Conservation (phyloP, 192 early-diverging fungal species). For the Coemansia umbellata region DNA sequence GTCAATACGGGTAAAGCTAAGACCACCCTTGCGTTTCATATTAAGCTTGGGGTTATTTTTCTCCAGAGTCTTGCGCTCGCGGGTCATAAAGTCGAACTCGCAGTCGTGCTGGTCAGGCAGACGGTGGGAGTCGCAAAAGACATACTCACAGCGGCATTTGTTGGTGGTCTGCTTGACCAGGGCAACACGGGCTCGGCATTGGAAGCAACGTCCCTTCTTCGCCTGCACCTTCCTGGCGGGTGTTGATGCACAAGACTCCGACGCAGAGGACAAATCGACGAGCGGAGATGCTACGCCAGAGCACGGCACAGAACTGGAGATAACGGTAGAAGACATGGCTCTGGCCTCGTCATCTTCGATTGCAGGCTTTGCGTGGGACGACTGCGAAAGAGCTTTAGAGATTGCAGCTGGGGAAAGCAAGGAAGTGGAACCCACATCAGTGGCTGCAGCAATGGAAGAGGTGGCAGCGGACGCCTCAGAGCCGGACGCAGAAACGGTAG, state of each 20-base stretch:
- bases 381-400: not conserved
- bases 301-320: slow-evolving; percentile 23
- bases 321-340: not conserved
- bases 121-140: slow-evolving; percentile 74
- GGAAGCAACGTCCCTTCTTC: slow-evolving; percentile 68
- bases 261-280: slow-evolving; percentile 9
- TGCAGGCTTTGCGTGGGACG: not conserved
- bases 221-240: slow-evolving; percentile 53
- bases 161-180: slow-evolving; percentile 74
- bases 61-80: slow-evolving; percentile 64
- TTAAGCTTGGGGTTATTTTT: slow-evolving; percentile 75
- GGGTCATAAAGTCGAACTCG: slow-evolving; percentile 72
- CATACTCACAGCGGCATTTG: slow-evolving; percentile 72
- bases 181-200: slow-evolving; percentile 69
- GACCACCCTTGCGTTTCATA: slow-evolving; percentile 68
- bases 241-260: slow-evolving; percentile 36
- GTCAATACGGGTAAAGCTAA: slow-evolving; percentile 68
- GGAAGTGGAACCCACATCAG: slow-evolving; percentile 4
- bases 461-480: slow-evolving; percentile 3
- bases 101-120: slow-evolving; percentile 70
- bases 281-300: slow-evolving; percentile 31
- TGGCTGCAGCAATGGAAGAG: slow-evolving; percentile 9
- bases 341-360: not conserved
- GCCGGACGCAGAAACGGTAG: slow-evolving; percentile 6
- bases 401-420: not conserved